Base-by-base conservation (phyloP, 2,329 filamentous ascomycete genomes). In the Cladosporium sp. region DNA sequence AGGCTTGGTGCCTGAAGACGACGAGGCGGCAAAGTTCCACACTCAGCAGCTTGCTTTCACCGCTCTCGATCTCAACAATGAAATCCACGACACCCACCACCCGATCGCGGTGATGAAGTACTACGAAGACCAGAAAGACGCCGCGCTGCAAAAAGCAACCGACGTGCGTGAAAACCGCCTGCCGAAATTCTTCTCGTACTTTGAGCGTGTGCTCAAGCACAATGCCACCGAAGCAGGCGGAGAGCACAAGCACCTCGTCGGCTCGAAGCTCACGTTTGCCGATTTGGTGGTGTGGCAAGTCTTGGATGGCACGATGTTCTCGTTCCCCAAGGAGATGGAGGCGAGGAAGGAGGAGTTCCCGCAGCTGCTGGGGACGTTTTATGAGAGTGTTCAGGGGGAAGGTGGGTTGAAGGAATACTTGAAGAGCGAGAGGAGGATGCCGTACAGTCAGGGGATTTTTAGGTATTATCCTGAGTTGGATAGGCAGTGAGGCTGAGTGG, bases 51-150 rank as follows among this genome's bases (percentile, higher is more conserved):
- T 91, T 25, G 78, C 80, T 0, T 72, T 91, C 58, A 91, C 89
- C 3, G 85, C 87, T 1, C 73, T 92, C 17, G 89, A 93, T 65
- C 71, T 92, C 47, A 83, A 82, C 66, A 85, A 87, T 63, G 89
- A 92, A 73, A 71, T 83, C 0, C 89, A 92, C 68, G 87, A 92
- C 65, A 85, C 83, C 24, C 89, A 93, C 69, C 89, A 93, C 66
- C 89, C 89, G 20, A 58, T 90, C 52, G 78, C 82, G 1, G 67
- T 75, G 0, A 68, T 71, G 1, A 68, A 81, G 4, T 88, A 86
- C 70, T 93, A 91, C 65, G 87, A 91, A 66, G 87, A 91, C 24
- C 89, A 93, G 73, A 90, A 87, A 70, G 75, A 78, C 0, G 89
- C 90, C 69, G 78, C 84, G 15, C 73, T 84, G 66, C 78, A 77